Conservation (phyloP, 2,329 filamentous ascomycete genomes). For the Colletotrichum cuscutae region DNA sequence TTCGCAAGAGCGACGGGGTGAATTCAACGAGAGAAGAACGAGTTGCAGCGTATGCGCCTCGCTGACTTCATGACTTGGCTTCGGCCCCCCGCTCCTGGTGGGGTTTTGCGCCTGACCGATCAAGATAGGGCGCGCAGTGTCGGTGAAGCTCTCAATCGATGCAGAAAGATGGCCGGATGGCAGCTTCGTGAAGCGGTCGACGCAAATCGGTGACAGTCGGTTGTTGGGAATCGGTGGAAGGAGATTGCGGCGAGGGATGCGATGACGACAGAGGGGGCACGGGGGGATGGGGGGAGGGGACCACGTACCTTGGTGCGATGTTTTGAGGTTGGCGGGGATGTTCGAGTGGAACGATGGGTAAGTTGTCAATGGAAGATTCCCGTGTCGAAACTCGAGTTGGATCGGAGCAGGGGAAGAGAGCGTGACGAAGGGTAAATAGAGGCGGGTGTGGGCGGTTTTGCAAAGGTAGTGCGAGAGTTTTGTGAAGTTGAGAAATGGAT, state of each 20-base stretch:
- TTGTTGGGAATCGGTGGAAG: slow-evolving; percentile 31
- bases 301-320: slow-evolving; percentile 37
- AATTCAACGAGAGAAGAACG: slow-evolving; percentile 3
- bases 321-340: slow-evolving; percentile 33
- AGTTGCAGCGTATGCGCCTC: slow-evolving; percentile 34
- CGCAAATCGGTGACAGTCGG: slow-evolving; percentile 5
- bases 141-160: slow-evolving; percentile 28
- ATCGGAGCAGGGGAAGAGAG: slow-evolving; percentile 34
- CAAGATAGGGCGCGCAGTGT: slow-evolving; percentile 28
- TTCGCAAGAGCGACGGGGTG: neutral
- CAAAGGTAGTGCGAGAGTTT: slow-evolving; percentile 39
- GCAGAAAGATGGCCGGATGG: neutral
- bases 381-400: slow-evolving; percentile 21
- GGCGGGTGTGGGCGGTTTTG: slow-evolving; percentile 40
- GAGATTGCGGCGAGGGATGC: slow-evolving; percentile 40
- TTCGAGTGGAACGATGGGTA: slow-evolving; percentile 31
- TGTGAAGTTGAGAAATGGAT: slow-evolving; percentile 44
- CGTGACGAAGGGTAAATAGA: slow-evolving; percentile 30
- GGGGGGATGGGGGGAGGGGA: slow-evolving; percentile 36
- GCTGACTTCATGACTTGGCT: slow-evolving; percentile 35
- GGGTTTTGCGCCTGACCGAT: slow-evolving; percentile 35
- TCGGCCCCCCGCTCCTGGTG: slow-evolving; percentile 35
- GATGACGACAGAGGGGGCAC: slow-evolving; percentile 54
- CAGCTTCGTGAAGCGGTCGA: slow-evolving; percentile 22
- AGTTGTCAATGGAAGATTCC: slow-evolving; percentile 21